Evolutionary conservation across 2,329 filamentous ascomycete species (phyloP), one percentile per base, ranked within the genome.

Genomic region (Pezicula neosporulosa): DNA sequence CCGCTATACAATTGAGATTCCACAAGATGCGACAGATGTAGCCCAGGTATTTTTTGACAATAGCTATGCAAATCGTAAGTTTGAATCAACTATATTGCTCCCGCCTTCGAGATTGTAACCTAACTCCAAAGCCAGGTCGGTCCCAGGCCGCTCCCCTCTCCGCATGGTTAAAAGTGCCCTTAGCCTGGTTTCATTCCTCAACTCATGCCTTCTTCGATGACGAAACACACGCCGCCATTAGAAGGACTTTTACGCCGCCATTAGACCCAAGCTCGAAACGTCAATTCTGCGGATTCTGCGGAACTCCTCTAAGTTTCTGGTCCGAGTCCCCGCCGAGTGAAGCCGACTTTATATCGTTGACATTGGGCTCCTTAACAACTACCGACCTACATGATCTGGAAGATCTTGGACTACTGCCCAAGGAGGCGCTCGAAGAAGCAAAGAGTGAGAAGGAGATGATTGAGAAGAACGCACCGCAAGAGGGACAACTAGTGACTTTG

Each of bases 221-320:
- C 69, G 92, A 96, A 72, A 82, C 84, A 15, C 80, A 82, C 66
- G 61, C 75, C 49, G 74, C 75, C 47, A 91, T 91, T 65, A 83
- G 82, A 50, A 81, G 85, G 38, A 77, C 79, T 44, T 91, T 89
- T 68, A 82, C 81, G 9, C 79, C 85, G 19, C 75, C 75, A 2
- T 71, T 75, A 59, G 78, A 80, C 48, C 76, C 77, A 47, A 53
- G 46, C 51, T 76, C 81, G 1, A 83, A 87, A 66, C 83, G 89
- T 46, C 82, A 90, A 59, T 97, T 97, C 70, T 97, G 92, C 70
- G 92, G 92, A 21, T 95, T 88, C 72, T 96, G 92, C 67, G 92
- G 92, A 48, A 96, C 91, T 0, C 87, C 89, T 12, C 74, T 97
- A 49, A 87, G 86, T 0, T 90, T 86, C 61, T 96, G 90, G 90